Base-by-base conservation (phyloP, 306 rosid species). In the Cicer yamashitae region DNA sequence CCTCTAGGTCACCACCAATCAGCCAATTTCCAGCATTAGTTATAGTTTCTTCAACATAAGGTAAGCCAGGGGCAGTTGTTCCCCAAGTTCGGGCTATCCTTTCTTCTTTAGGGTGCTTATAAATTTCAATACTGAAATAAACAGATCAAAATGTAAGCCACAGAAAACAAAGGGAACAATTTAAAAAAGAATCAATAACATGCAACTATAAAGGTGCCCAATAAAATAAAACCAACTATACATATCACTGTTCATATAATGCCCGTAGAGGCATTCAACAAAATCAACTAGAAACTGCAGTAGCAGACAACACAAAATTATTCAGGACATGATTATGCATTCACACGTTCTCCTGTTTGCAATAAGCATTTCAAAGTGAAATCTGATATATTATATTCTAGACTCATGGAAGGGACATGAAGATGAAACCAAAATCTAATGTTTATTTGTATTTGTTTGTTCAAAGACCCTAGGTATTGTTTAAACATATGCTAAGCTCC, bases 41-140 rank as follows among this genome's bases (percentile, higher is more conserved):
- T 83, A 96, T 89, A 48, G 97, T 86, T 82, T 92, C 80, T 59
- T 96, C 99, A 71, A 82, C 98, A 43, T 96, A 96, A 45, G 99
- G 99, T 56, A 96, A 86, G 61, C 96, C 97, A 7, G 96, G 86
- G 52, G 98, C 92, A 45, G 89, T 92, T 30, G 97, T 90, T 38
- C 99, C 99, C 99, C 99, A 96, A 6, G 97, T 96, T 61, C 99
- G 82, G 20, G 99, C 97, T 20, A 92, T 92, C 41, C 99, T 84
- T 83, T 96, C 99, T 88, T 96, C 99, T 78, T 92, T 89, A 7
- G 88, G 96, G 79, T 96, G 99, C 90, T 92, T 92, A 82, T 89
- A 96, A 80, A 96, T 96, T 84, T 96, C 99, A 69, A 96, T 89
- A 69, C 99, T 96, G 86, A 60, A 50, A 75, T 14, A 82, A 66